These are phyloP conservation scores for Haematococcus lacustris DNA, from an alignment of 139 green algal species.

Conservation along the genomic window DNA sequence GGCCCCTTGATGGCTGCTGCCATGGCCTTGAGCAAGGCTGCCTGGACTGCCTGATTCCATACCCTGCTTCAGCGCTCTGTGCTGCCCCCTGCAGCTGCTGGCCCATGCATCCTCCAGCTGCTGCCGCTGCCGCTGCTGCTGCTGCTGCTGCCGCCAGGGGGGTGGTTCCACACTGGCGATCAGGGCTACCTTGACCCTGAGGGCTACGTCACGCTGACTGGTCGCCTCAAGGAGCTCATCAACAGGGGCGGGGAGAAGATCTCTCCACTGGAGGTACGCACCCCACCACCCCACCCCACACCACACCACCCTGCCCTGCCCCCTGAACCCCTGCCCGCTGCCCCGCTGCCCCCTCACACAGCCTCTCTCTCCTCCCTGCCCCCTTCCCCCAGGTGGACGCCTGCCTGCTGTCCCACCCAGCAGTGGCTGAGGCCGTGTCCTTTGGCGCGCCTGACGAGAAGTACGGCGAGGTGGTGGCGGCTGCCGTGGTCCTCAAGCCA, in stretches of 20 bases:
- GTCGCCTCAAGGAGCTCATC: conserved; percentile 89
- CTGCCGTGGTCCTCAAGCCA: conserved; percentile 62
- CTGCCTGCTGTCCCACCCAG: conserved; percentile 62
- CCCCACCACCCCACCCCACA: neutral
- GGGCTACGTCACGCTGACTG: conserved; percentile 76
- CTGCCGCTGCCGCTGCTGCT: too few species aligned
- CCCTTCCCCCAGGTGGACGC: conserved; percentile 56
- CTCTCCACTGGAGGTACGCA: conserved; percentile 62
- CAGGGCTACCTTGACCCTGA: conserved; percentile 64
- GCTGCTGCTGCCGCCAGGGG: conserved; percentile 20
- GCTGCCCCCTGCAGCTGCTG: too few species aligned
- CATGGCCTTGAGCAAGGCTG: neutral
- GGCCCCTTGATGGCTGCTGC: neutral
- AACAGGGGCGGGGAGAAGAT: conserved; percentile 87
- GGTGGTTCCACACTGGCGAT: conserved; percentile 34
- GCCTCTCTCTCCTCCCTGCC: neutral
- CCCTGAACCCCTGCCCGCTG: neutral
- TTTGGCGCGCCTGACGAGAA: conserved; percentile 77
- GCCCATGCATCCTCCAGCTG: too few species aligned
- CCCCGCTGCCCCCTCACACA: neutral
- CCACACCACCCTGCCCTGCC: conserved; percentile 5
- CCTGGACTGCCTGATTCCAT: neutral
- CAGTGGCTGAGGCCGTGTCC: conserved; percentile 69
- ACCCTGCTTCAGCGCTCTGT: too few species aligned
- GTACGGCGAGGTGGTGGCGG: conserved; percentile 79